Conservation (phyloP, 352 stramenopile species). For the Pilasporangium apinafurcum region DNA sequence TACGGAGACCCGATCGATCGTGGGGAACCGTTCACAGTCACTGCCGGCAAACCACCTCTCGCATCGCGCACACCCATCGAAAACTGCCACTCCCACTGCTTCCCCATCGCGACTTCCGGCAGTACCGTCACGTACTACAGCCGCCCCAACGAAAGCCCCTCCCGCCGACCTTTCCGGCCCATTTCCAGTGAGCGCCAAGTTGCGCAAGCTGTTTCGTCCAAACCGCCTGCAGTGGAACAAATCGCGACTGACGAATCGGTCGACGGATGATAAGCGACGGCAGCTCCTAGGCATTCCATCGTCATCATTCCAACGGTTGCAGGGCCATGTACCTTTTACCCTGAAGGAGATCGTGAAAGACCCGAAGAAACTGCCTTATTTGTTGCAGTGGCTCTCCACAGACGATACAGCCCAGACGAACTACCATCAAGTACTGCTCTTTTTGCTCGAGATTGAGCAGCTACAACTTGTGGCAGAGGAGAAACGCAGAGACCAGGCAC, state of each 20-base stretch:
- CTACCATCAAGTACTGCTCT: constrained; percentile 82
- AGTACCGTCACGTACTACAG: not conserved
- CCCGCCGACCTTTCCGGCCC: constrained; percentile 27
- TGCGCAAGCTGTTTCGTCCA: constrained; percentile 67
- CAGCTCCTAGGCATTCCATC: constrained; percentile 43
- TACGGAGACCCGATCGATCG: not conserved
- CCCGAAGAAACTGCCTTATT: constrained; percentile 78
- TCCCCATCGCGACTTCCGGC: too few species aligned
- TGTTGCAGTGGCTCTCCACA: constrained; percentile 68
- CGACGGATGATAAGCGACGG: constrained; percentile 2
- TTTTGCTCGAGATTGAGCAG: constrained; percentile 80
- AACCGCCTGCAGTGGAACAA: constrained; percentile 57
- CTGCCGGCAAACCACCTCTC: constrained; percentile 20
- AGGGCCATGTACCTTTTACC: constrained; percentile 75
- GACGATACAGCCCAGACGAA: constrained; percentile 37
- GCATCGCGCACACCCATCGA: constrained; percentile 9
- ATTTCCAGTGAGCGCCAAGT: constrained; percentile 70
- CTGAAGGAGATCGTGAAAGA: constrained; percentile 84
- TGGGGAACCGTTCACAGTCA: constrained; percentile 1
- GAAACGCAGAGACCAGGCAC: constrained; percentile 60
- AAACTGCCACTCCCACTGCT: constrained; percentile 15
- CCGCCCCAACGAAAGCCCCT: not conserved
- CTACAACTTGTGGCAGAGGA: constrained; percentile 60
- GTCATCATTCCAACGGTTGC: constrained; percentile 62
- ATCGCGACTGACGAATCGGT: constrained; percentile 1